phyloP scores from a whole-genome alignment of 2,329 filamentous ascomycete species.

The Epichloe baconii region DNA sequence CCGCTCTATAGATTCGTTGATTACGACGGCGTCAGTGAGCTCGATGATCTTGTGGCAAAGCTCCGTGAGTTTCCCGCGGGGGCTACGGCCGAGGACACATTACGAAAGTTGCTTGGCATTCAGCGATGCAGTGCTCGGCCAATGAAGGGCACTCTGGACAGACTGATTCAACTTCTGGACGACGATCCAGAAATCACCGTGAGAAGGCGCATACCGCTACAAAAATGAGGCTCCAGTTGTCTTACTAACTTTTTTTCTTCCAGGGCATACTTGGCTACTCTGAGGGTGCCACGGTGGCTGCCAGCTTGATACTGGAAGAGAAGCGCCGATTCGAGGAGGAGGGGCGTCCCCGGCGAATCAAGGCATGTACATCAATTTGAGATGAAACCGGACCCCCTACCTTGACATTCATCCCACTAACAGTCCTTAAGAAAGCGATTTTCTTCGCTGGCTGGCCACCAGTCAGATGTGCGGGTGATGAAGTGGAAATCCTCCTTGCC shows the following conservation, averaged over 20 bases:
- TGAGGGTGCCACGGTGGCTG: constrained; percentile 41
- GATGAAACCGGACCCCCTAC: too few relatives aligned
- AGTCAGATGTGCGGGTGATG: constrained; percentile 22
- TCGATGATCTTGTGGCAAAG: background rate
- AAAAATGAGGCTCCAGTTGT: background rate
- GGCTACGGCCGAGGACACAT: background rate
- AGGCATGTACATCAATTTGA: constrained; percentile 21
- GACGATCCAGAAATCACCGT: constrained; percentile 1
- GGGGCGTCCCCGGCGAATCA: constrained; percentile 13
- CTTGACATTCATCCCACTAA: background rate
- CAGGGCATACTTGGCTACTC: constrained; percentile 43
- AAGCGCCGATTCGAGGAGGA: constrained; percentile 4
- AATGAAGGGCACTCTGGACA: background rate
- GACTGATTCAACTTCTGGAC: background rate
- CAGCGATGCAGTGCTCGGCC: background rate
- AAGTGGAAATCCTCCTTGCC: constrained; percentile 26
- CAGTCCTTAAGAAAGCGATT: constrained; percentile 11
- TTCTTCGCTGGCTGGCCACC: constrained; percentile 40
- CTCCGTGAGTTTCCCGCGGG: constrained; percentile 2
- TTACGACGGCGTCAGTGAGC: constrained; percentile 1
- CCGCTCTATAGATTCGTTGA: constrained; percentile 2
- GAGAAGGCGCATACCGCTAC: background rate
- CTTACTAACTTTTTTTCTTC: background rate
- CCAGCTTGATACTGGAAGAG: constrained; percentile 35
- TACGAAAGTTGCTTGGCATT: background rate